Base-by-base conservation (phyloP, 192 early-diverging fungal genomes). In the Phlyctochytrium planicorne region DNA sequence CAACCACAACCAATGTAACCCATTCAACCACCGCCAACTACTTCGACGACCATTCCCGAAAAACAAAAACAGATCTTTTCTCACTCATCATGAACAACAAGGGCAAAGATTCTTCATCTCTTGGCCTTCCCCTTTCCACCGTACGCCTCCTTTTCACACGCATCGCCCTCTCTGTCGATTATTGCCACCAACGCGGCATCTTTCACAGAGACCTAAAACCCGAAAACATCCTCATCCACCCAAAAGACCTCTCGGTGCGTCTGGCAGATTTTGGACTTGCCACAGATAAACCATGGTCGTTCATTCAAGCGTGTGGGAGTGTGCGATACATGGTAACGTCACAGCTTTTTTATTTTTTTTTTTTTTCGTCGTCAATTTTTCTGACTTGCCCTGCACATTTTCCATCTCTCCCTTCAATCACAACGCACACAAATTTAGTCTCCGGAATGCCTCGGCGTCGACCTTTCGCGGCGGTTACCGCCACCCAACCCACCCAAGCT, bases 221-320 rank as follows among this genome's bases (percentile, higher is more conserved):
- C 2, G 93, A 95, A 76, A 95, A 95, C 63, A 81, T 95, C 20
- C 89, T 36, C 30, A 37, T 60, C 16, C 29, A 57, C 32, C 61
- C 56, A 2, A 24, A 4, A 12, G 60, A 73, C 65, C 78, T 30
- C 68, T 90, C 53, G 14, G 52, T 77, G 14, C 93, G 94, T 77
- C 82, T 98, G 31, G 90, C 94, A 14, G 95, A 98, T 78, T 98
- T 98, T 86, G 95, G 95, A 3, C 84, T 98, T 20, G 91, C 93
- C n/a, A 96, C 96, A n/a, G 81, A 84, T 65, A 79, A 92, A 40
- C 69, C 72, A 2, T 83, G 78, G 76, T 91, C 88, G 16, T 76
- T 75, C 30, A 95, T 94, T 62, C 88, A 91, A 47, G 94, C 93
- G 6, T 93, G 93, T 72, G 96, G 96, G 1, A 89, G 87, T 53